Percentiles rank a stretch among this genome's conserved stretches.
Conservation (phyloP, 2,329 filamentous ascomycete species). For the Ceratocystis huliohia region DNA sequence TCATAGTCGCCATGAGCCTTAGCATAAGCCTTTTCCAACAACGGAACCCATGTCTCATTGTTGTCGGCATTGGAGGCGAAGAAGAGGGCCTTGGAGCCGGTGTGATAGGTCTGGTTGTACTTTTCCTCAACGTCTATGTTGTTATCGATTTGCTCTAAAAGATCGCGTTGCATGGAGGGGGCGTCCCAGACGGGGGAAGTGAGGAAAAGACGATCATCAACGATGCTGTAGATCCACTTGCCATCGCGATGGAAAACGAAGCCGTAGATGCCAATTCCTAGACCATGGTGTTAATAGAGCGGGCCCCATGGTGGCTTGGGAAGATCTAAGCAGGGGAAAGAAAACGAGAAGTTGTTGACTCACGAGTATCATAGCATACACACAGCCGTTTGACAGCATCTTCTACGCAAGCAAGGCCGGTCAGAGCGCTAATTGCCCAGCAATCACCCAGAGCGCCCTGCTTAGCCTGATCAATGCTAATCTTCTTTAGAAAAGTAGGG, state of each 20-base stretch:
- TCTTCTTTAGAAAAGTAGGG: conserved; percentile 52
- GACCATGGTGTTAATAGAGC: not conserved
- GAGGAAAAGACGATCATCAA: conserved; percentile 82
- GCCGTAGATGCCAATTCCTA: conserved; percentile 65
- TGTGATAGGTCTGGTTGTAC: conserved; percentile 59
- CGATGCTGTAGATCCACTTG: conserved; percentile 82
- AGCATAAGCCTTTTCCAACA: conserved; percentile 72
- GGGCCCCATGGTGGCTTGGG: not conserved
- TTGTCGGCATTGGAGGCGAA: conserved; percentile 64
- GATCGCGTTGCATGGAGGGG: conserved; percentile 57
- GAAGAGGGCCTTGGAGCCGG: conserved; percentile 62
- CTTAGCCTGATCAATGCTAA: conserved; percentile 61
- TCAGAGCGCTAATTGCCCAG: conserved; percentile 70
- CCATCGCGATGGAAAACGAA: conserved; percentile 83
- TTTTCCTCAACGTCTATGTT: conserved; percentile 56
- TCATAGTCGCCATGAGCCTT: conserved; percentile 72
- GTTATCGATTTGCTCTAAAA: conserved; percentile 63
- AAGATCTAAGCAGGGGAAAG: not conserved
- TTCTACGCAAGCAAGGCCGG: conserved; percentile 60
- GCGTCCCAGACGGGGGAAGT: conserved; percentile 74
- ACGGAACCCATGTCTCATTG: conserved; percentile 71
- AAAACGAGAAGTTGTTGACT: conserved; percentile 23
- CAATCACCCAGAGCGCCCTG: conserved; percentile 70
- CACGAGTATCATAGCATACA: conserved; percentile 56
- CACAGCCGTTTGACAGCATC: conserved; percentile 60